Evolutionary conservation across 306 rosid species (phyloP).

Genomic region (Quillaja saponaria): DNA sequence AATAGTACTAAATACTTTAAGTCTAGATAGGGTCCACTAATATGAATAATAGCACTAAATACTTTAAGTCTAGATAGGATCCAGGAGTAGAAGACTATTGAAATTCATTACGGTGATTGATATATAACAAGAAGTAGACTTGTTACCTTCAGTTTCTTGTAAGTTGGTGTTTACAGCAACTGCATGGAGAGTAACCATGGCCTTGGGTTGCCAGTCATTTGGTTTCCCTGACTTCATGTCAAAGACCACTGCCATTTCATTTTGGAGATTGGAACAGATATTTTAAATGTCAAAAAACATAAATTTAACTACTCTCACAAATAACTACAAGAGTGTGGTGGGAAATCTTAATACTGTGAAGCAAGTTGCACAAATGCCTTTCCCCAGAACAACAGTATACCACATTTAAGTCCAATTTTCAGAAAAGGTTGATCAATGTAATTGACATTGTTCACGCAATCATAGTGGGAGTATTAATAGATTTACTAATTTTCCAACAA

Average conservation of each 20-base stretch:
- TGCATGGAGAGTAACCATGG: slow-evolving; percentile 72
- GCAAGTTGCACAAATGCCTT: slow-evolving; percentile 12
- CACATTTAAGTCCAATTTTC: slow-evolving; percentile 11
- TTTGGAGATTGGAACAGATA: slow-evolving; percentile 31
- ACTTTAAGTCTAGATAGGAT: not conserved
- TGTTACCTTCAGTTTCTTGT: slow-evolving; percentile 85
- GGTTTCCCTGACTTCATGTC: slow-evolving; percentile 70
- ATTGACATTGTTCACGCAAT: too few species aligned
- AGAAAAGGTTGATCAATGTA: not conserved
- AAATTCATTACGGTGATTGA: slow-evolving; percentile 26
- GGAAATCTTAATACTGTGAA: slow-evolving; percentile 16
- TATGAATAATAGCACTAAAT: too few species aligned
- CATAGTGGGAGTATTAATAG: slow-evolving; percentile 4
- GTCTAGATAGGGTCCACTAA: not conserved
- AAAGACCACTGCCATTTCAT: slow-evolving; percentile 64
- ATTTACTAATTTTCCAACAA: not conserved
- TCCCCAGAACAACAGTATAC: not conserved
- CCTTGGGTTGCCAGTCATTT: slow-evolving; percentile 95
- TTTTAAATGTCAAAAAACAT: slow-evolving; percentile 1
- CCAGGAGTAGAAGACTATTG: not conserved
- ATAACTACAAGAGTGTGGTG: slow-evolving; percentile 3
- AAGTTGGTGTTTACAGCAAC: slow-evolving; percentile 95
- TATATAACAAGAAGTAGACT: slow-evolving; percentile 1
- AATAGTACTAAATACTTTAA: too few species aligned
- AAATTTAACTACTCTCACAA: slow-evolving; percentile 4